Percentiles rank a stretch among this genome's conserved stretches.
These are phyloP conservation scores for Kodamaea fukazawae DNA, from an alignment of 805 yeast genomes.

Conservation along the genomic window DNA sequence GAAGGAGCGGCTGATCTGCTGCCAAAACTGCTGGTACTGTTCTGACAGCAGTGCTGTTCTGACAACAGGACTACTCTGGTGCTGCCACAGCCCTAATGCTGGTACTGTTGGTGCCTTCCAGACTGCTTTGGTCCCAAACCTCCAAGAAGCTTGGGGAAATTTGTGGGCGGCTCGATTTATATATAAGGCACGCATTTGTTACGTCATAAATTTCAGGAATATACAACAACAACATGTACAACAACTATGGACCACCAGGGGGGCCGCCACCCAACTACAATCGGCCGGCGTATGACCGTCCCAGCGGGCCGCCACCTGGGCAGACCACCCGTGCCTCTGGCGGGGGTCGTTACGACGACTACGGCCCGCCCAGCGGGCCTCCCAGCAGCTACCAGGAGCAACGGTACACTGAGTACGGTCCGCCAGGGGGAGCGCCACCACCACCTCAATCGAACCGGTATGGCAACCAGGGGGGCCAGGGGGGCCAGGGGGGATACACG, in stretches of 20 bases:
- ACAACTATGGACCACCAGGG: constrained; percentile 16
- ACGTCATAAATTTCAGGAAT: too few relatives aligned
- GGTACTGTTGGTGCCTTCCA: too few relatives aligned
- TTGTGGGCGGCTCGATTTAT: too few relatives aligned
- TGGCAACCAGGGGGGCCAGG: background rate
- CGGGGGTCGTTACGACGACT: constrained; percentile 7
- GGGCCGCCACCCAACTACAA: constrained; percentile 18
- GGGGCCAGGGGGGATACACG: constrained; percentile 1
- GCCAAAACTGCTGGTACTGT: too few relatives aligned
- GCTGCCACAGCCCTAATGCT: too few relatives aligned
- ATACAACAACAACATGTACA: background rate
- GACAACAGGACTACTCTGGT: too few relatives aligned
- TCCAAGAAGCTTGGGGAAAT: too few relatives aligned
- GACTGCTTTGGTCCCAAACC: too few relatives aligned
- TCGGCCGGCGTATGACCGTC: constrained; percentile 15
- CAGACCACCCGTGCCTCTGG: background rate
- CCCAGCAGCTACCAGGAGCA: constrained; percentile 18
- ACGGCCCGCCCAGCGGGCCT: constrained; percentile 20
- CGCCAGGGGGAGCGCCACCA: constrained; percentile 9
- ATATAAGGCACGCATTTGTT: too few relatives aligned
- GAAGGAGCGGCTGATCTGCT: too few relatives aligned
- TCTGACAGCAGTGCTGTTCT: too few relatives aligned
- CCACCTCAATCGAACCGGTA: constrained; percentile 2
- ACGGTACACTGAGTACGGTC: constrained; percentile 7
- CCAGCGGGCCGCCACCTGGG: constrained; percentile 12